Evolutionary conservation across 2,329 filamentous ascomycete species (phyloP), one percentile per base, ranked within the genome.

Genomic region (Davidsoniella australis): DNA sequence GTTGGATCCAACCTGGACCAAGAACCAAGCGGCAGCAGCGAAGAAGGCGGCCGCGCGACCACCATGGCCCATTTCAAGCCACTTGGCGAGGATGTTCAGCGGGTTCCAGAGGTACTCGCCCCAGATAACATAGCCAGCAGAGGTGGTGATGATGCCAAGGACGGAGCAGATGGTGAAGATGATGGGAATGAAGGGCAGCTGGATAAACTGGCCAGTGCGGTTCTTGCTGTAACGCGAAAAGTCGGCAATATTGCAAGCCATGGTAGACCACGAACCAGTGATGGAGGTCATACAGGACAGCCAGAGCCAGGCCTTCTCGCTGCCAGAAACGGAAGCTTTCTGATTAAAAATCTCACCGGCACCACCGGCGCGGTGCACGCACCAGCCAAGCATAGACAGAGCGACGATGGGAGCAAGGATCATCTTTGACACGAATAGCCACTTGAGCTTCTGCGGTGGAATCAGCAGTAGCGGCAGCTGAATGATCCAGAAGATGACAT

Each of bases 201-300:
- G 68, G 54, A 69, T 64, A 54, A 66, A 66, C 53, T 69, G 68
- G 45, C 68, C 66, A 37, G 61, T 61, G 38, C 65, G 60, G 44
- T 66, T 64, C 56, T 66, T 68, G 42, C 56, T 58, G 51, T 59
- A 61, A 9, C 60, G 57, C 4, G 59, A 58, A 52, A 64, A 62
- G 49, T 64, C 63, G 18, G 68, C 63, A 58, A 72, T 71, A 56
- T 73, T 73, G 49, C 72, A 66, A 1, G 68, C 68, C 51, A 70
- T 62, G 20, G 66, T 68, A 10, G 62, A 65, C 58, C 70, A 72
- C 8, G 69, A 64, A 16, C 70, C 69, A 18, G 69, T 70, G 29
- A 72, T 68, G 12, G 63, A 66, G 39, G 68, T 69, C 48, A 70
- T 57, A 2, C 64, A 65, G 2, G 66, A 65, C 17, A 70, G 55